Evolutionary conservation across 2,329 filamentous ascomycete species (phyloP), one percentile per base, ranked within the genome.

Genomic region (Hyphodiscus sp.): DNA sequence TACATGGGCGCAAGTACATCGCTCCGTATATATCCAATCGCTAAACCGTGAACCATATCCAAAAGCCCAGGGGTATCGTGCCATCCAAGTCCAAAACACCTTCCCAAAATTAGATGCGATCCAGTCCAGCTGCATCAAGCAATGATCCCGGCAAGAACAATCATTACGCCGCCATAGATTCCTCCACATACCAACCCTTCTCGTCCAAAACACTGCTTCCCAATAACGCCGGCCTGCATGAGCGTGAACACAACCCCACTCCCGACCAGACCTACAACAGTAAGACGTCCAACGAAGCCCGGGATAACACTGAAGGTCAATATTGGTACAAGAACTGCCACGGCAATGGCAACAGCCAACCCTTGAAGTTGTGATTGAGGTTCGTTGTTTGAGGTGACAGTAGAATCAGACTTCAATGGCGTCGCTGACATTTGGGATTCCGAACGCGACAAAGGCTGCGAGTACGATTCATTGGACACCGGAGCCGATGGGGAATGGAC

Each of bases 231-330:
- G 15, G 54, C 58, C 41, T 65, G 63, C 2, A 64, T 53, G 2
- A 65, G 47, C 5, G 51, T 58, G 1, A 51, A 50, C 5, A 65
- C 65, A 8, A 77, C 72, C 1, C 76, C 73, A 0, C 74, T 68
- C 0, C 74, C 77, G 0, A 81, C 75, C 0, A 85, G 69, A 3
- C 76, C 61, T 1, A 82, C 76, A 2, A 86, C 75, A 0, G 76
- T 75, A 58, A 85, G 73, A n/a, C 82, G 74, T 1, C 77, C 79
- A 0, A 77, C 64, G 55, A 84, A 81, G 6, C 76, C 75, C 0
- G 76, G 73, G 19, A 86, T 78, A 20, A 82, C 71, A 5, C 74
- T 67, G 62, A 86, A 86, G 0, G 79, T 75, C 9, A 85, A 62
- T 1, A 85, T 71, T 0, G 83, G 82, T 0, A 82, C 68, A 6